Evolutionary conservation across 1,139 yeast genomes (phyloP), one percentile per base, ranked within the genome.

Genomic region (Neolecta irregularis): DNA sequence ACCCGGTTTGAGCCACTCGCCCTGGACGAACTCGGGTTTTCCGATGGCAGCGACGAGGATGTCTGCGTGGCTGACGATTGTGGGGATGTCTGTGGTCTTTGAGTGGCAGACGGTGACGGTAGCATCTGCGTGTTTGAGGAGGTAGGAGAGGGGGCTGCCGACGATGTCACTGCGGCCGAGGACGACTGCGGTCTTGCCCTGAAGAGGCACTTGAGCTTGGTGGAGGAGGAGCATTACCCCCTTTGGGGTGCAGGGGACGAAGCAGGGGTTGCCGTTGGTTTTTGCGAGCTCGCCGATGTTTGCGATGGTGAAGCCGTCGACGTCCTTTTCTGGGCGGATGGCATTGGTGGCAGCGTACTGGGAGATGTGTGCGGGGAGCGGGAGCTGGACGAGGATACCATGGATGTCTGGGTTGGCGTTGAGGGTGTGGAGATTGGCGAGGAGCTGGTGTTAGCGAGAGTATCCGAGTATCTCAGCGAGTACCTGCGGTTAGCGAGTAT

Each of bases 101-200:
- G 92, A 74, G 57, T 88, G 99, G 49, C 74, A 62, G 29, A 78
- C 74, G 16, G 95, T 80, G 36, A 92, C 95, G 34, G 88, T 78
- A 41, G 85, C 85, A 55, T 83, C 75, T 40, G 73, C 73, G 46
- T 75, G 70, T 50, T 75, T 74, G 53, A 88, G 67, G 52, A 88
- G 64, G 44, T 74, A 72, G 30, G 95, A 78, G 40, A 85, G 78
- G 32, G 99, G 99, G 43, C 76, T 71, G 35, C 99, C 99, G 26
- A 88, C 98, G 48, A 88, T 88, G 51, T 88, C 96, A 28, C 93
- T 78, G 58, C 98, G 72, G 40, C 99, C 98, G 42, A 88, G 65
- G 23, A 88, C 96, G 33, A 85, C 94, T n/a, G 93, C 94, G 46
- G 69, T 67, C 46, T 79, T 67, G 44, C 96, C 98, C 26, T 68